A percentile compares a stretch with the other conserved stretches of the same genome.
Evolutionary conservation across 2,329 filamentous ascomycete genomes (phyloP).

Genomic region (Lasiodiplodia sp.): DNA sequence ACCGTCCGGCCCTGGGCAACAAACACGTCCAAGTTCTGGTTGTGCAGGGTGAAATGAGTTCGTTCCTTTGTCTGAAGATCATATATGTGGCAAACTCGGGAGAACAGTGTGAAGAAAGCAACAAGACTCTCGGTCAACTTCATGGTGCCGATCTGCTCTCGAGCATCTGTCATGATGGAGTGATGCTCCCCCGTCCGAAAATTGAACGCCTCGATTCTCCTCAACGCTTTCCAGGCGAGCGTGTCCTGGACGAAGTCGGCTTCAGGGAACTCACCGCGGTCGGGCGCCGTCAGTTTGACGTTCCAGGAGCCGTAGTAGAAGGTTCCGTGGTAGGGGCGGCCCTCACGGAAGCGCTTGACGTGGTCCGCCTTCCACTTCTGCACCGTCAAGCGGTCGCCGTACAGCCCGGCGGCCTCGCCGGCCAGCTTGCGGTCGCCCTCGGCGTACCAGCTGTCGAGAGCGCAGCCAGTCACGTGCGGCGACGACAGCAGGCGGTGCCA

Average conservation of each 20-base stretch:
- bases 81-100: constrained; percentile 36
- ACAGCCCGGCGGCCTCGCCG: constrained; percentile 32
- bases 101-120: constrained; percentile 31
- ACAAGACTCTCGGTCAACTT: constrained; percentile 39
- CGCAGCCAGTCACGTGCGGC: constrained; percentile 35
- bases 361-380: constrained; percentile 35
- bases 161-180: constrained; percentile 32
- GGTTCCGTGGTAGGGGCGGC: constrained; percentile 27
- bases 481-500: constrained; percentile 44
- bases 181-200: constrained; percentile 35
- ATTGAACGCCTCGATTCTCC: constrained; percentile 36
- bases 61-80: constrained; percentile 32
- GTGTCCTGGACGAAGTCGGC: constrained; percentile 34
- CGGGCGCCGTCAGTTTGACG: constrained; percentile 5
- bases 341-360: constrained; percentile 39
- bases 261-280: neutral
- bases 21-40: constrained; percentile 29
- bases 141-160: constrained; percentile 35
- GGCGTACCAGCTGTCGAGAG: constrained; percentile 37
- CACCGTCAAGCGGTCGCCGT: constrained; percentile 32
- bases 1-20: constrained; percentile 11
- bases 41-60: constrained; percentile 36
- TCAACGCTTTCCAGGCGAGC: constrained; percentile 33
- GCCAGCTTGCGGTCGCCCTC: constrained; percentile 31
- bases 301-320: constrained; percentile 22